These are phyloP conservation scores for Kodamaea fukazawae DNA, from an alignment of 805 yeast genomes.

Conservation along the genomic window DNA sequence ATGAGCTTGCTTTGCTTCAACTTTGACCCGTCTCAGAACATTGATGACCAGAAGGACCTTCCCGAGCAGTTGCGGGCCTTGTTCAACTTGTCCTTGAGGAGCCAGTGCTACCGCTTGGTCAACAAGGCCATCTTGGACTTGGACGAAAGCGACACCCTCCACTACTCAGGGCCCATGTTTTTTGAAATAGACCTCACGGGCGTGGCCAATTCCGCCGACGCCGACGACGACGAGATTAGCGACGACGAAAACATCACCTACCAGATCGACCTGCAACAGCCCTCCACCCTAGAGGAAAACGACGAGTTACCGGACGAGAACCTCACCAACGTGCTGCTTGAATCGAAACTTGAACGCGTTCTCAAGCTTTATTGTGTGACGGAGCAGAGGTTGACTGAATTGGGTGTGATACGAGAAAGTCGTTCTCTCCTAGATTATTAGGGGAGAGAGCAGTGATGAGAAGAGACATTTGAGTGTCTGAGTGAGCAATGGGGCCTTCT, in stretches of 20 bases:
- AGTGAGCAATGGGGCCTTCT: too few relatives aligned
- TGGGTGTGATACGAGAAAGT: conserved; percentile 26
- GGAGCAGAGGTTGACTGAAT: conserved; percentile 48
- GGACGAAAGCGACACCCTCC: conserved; percentile 12
- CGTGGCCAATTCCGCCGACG: too few relatives aligned
- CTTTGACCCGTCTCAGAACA: conserved; percentile 30
- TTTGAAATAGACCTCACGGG: conserved; percentile 17
- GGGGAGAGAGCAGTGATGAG: too few relatives aligned
- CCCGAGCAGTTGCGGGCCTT: conserved; percentile 56
- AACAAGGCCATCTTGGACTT: conserved; percentile 60
- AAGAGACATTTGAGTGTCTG: too few relatives aligned
- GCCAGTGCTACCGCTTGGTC: conserved; percentile 65
- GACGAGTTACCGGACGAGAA: not conserved
- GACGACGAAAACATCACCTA: conserved; percentile 5
- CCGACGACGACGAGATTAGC: conserved; percentile 2
- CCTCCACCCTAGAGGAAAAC: conserved; percentile 11
- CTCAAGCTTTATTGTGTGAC: conserved; percentile 65
- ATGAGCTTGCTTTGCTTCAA: conserved; percentile 74
- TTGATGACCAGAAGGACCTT: conserved; percentile 39
- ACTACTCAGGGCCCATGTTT: conserved; percentile 21
- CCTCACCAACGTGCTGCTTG: conserved; percentile 20
- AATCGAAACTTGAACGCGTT: conserved; percentile 50
- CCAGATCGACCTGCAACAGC: conserved; percentile 4
- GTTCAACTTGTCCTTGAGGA: conserved; percentile 58
- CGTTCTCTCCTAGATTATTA: conserved; percentile 20